These are phyloP conservation scores for Delitschia confertaspora DNA, from an alignment of 495 filamentous ascomycete genomes.

Conservation along the genomic window DNA sequence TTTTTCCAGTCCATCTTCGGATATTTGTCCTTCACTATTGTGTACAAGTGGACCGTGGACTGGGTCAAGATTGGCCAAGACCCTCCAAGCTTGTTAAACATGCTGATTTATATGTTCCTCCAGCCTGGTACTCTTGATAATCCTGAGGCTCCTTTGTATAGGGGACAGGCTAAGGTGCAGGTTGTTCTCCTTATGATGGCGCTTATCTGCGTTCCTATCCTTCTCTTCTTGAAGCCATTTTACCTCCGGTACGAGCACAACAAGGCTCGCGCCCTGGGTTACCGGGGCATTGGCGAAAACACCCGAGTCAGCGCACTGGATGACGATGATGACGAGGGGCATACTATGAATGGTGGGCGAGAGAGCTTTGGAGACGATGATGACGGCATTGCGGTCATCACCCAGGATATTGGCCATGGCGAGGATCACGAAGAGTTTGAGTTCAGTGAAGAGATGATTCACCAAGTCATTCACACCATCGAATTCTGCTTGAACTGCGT, in stretches of 20 bases:
- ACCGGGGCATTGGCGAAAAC: slow-evolving; percentile 83
- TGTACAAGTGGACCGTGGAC: slow-evolving; percentile 95
- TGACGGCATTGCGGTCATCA: slow-evolving; percentile 88
- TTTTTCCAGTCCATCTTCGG: slow-evolving; percentile 99
- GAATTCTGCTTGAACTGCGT: slow-evolving; percentile 99
- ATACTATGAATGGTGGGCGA: slow-evolving; percentile 52
- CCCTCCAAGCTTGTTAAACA: slow-evolving; percentile 87
- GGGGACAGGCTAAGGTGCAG: slow-evolving; percentile 67
- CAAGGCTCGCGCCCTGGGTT: slow-evolving; percentile 73
- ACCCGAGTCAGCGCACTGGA: slow-evolving; percentile 76
- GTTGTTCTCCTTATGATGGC: slow-evolving; percentile 73
- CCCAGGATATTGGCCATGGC: slow-evolving; percentile 66
- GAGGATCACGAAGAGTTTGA: slow-evolving; percentile 93
- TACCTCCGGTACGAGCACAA: slow-evolving; percentile 91
- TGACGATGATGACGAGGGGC: slow-evolving; percentile 48
- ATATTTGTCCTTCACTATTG: slow-evolving; percentile 84
- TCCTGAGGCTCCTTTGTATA: slow-evolving; percentile 55
- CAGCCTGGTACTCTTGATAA: slow-evolving; percentile 63
- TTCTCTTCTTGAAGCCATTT: slow-evolving; percentile 91
- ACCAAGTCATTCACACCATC: slow-evolving; percentile 98
- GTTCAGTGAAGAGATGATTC: slow-evolving; percentile 92
- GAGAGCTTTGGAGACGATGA: slow-evolving; percentile 68
- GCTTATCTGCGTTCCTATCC: slow-evolving; percentile 72
- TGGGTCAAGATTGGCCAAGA: slow-evolving; percentile 59
- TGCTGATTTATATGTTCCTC: slow-evolving; percentile 99